Evolutionary conservation across 345 rosid species (phyloP), one percentile per base, ranked within the genome.

Genomic region (Chamaenerion angustifolium): DNA sequence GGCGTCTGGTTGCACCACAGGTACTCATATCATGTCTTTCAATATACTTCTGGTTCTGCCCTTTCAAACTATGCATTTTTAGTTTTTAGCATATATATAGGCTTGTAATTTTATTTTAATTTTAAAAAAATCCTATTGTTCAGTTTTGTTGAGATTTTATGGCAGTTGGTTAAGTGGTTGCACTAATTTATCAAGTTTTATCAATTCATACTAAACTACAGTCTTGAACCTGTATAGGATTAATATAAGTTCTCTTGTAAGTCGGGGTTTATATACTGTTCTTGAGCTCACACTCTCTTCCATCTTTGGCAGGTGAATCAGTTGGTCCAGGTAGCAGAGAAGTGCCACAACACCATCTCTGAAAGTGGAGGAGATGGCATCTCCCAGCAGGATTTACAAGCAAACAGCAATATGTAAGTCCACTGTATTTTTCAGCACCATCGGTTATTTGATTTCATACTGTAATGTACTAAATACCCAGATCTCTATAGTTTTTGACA

Each of bases 1-100:
- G 98, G 25, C 87, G 89, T 55, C 70, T 87, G 70, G 90, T 92
- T 68, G 89, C 87, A 42, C 96, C 98, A 11, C 96, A 92, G 89
- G 98, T 92, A 69, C 54, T 23, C 3, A 21, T 21, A 21, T 16
- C 47, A 17, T 52, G 53, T 14, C n/a, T 55, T 45, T 31, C 10
- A 2, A 19, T n/a, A 42, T 47, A 17, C 50, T 16, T 17, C 50
- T 47, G 50, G 17, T 47, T 47, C 9, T 47, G 21, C 25, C 25
- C 25, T 21, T 21, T n/a, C n/a, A n/a, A n/a, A n/a, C n/a, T n/a
- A n/a, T n/a, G n/a, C n/a, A n/a, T n/a, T 21, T 21, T 21, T 21
- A 21, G 25, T 21, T 0, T 21, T 2, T 21, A n/a, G n/a, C n/a
- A 21, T 21, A 21, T 21, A 21, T 21, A 21, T 21, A 21, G 25